phyloP scores from a whole-genome alignment of 805 yeast species.

The Candida montana region DNA sequence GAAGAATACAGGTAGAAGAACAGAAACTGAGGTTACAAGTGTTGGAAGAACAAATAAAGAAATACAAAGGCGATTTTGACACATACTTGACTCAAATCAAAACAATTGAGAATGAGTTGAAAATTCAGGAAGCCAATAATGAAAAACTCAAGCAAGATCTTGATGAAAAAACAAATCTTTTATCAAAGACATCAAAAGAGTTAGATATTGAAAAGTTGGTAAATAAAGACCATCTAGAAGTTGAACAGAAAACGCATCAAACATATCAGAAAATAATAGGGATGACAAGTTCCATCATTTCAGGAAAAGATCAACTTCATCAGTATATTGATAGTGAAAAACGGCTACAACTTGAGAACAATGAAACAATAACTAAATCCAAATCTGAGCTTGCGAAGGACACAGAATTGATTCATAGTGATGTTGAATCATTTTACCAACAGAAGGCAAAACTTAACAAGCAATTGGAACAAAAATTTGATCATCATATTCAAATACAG shows the following conservation, averaged over 20 bases:
- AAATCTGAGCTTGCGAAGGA: constrained; percentile 8
- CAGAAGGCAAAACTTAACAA: constrained; percentile 12
- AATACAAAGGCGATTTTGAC: constrained; percentile 37
- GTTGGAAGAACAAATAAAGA: constrained; percentile 42
- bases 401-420: constrained; percentile 6
- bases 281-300: constrained; percentile 9
- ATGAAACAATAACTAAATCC: constrained; percentile 6
- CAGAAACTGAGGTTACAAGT: constrained; percentile 42
- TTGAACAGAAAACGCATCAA: constrained; percentile 17
- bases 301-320: constrained; percentile 13
- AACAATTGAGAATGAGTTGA: constrained; percentile 11
- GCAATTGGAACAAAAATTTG: constrained; percentile 14
- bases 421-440: constrained; percentile 7
- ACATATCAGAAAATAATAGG: constrained; percentile 10
- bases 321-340: constrained; percentile 16
- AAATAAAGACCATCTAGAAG: constrained; percentile 14
- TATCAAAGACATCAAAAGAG: constrained; percentile 11
- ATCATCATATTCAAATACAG: constrained; percentile 12
- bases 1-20: constrained; percentile 44
- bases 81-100: constrained; percentile 26
- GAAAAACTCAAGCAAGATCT: constrained; percentile 8
- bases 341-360: constrained; percentile 13
- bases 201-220: constrained; percentile 15
- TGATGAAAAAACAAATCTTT: not conserved
- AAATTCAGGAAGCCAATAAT: constrained; percentile 12